Percentiles rank a stretch among this genome's conserved stretches.
phyloP scores from a whole-genome alignment of 345 rosid genomes.

The Mallotus nudiflorus region DNA sequence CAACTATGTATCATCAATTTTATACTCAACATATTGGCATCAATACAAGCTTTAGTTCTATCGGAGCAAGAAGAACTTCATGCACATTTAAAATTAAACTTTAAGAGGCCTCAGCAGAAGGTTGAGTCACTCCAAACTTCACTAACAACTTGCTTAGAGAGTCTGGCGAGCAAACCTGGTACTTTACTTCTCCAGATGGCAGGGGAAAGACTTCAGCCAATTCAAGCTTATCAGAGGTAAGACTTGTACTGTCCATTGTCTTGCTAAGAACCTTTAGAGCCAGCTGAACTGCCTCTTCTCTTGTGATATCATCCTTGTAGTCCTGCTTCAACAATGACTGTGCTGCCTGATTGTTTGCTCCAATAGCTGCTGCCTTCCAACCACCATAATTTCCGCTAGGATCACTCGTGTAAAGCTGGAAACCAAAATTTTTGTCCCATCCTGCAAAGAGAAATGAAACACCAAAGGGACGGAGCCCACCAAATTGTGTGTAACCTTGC shows the following conservation, averaged over 20 bases:
- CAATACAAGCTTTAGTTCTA: no score
- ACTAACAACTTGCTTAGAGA: constrained; percentile 72
- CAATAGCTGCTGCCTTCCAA: constrained; percentile 96
- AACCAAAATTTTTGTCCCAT: constrained; percentile 90
- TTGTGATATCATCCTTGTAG: constrained; percentile 79
- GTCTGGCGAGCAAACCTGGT: constrained; percentile 78
- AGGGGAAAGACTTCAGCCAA: constrained; percentile 76
- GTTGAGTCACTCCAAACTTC: constrained; percentile 78
- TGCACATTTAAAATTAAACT: neutral
- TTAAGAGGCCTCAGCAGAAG: constrained; percentile 57
- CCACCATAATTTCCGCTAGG: constrained; percentile 96
- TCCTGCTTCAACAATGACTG: constrained; percentile 97
- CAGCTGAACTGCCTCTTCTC: constrained; percentile 90
- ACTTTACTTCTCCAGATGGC: constrained; percentile 81
- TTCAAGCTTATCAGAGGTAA: constrained; percentile 91
- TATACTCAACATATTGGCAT: neutral
- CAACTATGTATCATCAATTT: neutral
- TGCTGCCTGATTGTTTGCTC: constrained; percentile 95
- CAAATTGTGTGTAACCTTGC: constrained; percentile 95
- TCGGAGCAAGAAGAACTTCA: neutral
- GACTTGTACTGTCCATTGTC: constrained; percentile 98
- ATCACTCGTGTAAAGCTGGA: constrained; percentile 96
- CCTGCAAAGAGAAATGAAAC: constrained; percentile 94
- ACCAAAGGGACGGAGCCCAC: constrained; percentile 96
- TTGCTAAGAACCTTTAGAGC: constrained; percentile 91